These are phyloP conservation scores for Aspergillus felis DNA, from an alignment of 2,329 filamentous ascomycete genomes.

Conservation along the genomic window DNA sequence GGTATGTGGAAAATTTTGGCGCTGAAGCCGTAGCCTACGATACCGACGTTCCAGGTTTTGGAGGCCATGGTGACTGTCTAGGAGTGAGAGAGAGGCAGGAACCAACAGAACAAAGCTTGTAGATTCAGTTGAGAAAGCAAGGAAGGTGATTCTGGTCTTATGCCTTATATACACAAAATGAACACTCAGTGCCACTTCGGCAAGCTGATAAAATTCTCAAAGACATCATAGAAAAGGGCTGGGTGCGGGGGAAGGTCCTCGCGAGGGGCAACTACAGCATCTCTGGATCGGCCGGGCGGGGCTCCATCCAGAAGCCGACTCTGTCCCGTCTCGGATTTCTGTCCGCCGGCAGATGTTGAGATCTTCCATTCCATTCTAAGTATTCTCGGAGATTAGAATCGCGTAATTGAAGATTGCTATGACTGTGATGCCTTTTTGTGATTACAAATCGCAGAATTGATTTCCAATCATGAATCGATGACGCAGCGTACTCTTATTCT, in stretches of 20 bases:
- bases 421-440: not conserved
- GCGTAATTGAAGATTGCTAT: not conserved
- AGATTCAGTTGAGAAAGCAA: not conserved
- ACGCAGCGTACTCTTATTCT: conserved; percentile 2
- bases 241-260: conserved; percentile 35
- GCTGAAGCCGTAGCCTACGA: conserved; percentile 59
- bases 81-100: not conserved
- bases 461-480: conserved; percentile 8
- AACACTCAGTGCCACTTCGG: not conserved
- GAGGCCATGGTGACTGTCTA: conserved; percentile 31
- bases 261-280: conserved; percentile 18
- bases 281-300: conserved; percentile 33
- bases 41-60: conserved; percentile 53
- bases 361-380: not conserved
- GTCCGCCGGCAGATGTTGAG: conserved; percentile 6
- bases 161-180: not conserved
- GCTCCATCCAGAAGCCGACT: conserved; percentile 54
- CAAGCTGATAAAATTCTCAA: not conserved
- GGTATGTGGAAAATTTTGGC: conserved; percentile 85
- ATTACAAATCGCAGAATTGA: not conserved
- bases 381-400: not conserved
- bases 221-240: conserved; percentile 4
- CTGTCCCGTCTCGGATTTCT: conserved; percentile 12
- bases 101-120: not conserved
- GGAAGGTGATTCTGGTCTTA: not conserved